phyloP scores from a whole-genome alignment of 2,329 filamentous ascomycete genomes.

The Aspergillus hortae region DNA sequence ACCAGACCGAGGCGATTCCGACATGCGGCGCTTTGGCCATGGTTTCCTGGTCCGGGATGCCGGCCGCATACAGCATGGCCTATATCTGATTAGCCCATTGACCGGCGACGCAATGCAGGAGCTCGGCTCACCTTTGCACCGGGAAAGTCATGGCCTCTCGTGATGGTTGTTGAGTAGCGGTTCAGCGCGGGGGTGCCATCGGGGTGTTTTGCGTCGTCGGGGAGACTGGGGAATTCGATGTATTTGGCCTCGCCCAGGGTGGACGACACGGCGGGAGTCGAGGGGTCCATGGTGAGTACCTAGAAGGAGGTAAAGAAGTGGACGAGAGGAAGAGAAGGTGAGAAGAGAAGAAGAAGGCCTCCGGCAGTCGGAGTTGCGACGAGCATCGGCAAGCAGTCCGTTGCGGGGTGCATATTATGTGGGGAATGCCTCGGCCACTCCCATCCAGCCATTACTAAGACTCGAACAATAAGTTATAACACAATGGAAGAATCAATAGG shows the following conservation, averaged over 20 bases:
- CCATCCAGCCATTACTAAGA: no score
- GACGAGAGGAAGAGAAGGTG: background rate
- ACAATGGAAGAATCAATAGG: no score
- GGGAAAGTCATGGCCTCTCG: slow-evolving; percentile 82
- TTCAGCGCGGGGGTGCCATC: slow-evolving; percentile 69
- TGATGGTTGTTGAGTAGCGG: slow-evolving; percentile 79
- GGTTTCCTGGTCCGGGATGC: slow-evolving; percentile 73
- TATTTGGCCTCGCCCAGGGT: slow-evolving; percentile 48
- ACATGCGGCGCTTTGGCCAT: slow-evolving; percentile 93
- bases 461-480: no score
- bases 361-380: slow-evolving; percentile 12
- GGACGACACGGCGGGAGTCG: slow-evolving; percentile 17
- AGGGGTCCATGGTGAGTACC: slow-evolving; percentile 19
- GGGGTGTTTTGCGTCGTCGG: slow-evolving; percentile 46
- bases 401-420: slow-evolving; percentile 5
- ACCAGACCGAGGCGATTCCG: slow-evolving; percentile 89
- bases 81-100: slow-evolving; percentile 30
- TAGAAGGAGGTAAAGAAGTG: background rate
- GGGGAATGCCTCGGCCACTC: background rate
- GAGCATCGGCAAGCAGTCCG: slow-evolving; percentile 7
- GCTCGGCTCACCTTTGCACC: slow-evolving; percentile 67
- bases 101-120: background rate
- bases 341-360: background rate
- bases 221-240: slow-evolving; percentile 56
- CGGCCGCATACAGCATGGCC: slow-evolving; percentile 94